Evolutionary conservation across 805 yeast species (phyloP).

Genomic region (Maudiozyma turicensis): DNA sequence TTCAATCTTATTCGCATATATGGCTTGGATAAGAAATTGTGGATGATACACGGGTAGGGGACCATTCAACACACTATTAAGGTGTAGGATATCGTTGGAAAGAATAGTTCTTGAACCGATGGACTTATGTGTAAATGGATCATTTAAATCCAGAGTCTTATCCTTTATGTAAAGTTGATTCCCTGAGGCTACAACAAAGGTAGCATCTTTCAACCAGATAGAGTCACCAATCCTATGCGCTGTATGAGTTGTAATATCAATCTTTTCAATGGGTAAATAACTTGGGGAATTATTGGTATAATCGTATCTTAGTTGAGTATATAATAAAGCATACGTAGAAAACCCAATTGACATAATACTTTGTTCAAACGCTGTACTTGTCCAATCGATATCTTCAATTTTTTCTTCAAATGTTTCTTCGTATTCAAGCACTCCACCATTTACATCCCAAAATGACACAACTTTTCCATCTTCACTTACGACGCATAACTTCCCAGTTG

Average conservation of each 20-base stretch:
- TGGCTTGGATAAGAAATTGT: slow-evolving; percentile 66
- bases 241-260: slow-evolving; percentile 63
- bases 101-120: slow-evolving; percentile 52
- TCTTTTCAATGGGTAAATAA: slow-evolving; percentile 63
- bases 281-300: slow-evolving; percentile 75
- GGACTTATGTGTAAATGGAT: slow-evolving; percentile 41
- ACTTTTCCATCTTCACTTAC: slow-evolving; percentile 44
- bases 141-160: slow-evolving; percentile 48
- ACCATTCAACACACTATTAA: slow-evolving; percentile 75
- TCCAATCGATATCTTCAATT: slow-evolving; percentile 81
- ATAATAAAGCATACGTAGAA: slow-evolving; percentile 48
- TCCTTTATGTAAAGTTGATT: slow-evolving; percentile 83
- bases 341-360: slow-evolving; percentile 79
- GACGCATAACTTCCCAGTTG: slow-evolving; percentile 66
- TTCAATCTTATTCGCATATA: slow-evolving; percentile 50
- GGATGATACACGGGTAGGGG: slow-evolving; percentile 89
- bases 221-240: slow-evolving; percentile 82
- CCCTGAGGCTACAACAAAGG: slow-evolving; percentile 76
- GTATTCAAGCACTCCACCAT: slow-evolving; percentile 57
- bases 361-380: slow-evolving; percentile 53
- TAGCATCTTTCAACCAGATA: slow-evolving; percentile 73
- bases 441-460: slow-evolving; percentile 73
- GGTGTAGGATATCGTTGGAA: slow-evolving; percentile 47
- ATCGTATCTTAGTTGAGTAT: slow-evolving; percentile 78
- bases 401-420: slow-evolving; percentile 32